A percentile compares a stretch with the other conserved stretches of the same genome.
Evolutionary conservation across 225 moss, liverwort and hornwort species (phyloP).

Genomic region (Pleurozium schreberi): DNA sequence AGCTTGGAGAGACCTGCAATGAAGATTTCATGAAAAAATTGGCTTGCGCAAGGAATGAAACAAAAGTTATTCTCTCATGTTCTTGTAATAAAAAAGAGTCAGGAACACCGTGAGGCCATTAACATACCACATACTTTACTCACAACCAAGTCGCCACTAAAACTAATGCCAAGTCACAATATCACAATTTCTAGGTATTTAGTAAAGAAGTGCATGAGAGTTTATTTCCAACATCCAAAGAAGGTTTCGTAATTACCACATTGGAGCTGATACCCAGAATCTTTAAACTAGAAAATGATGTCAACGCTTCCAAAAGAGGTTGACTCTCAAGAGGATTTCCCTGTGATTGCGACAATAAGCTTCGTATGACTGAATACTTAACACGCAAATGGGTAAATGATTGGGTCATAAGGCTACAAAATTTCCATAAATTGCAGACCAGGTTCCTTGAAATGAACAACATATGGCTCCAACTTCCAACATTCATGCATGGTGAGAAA

Average conservation of each 20-base stretch:
- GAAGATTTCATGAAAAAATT: not conserved
- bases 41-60: not conserved
- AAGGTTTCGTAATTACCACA: conserved; percentile 18
- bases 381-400: not conserved
- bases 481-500: not conserved
- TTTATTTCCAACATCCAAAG: not conserved
- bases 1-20: conserved; percentile 29
- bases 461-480: not conserved
- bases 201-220: not conserved
- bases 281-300: conserved; percentile 34
- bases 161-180: not conserved
- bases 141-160: not conserved
- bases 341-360: conserved; percentile 2
- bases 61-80: not conserved
- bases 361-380: not conserved
- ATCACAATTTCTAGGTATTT: not conserved
- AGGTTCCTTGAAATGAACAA: not conserved
- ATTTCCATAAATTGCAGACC: not conserved
- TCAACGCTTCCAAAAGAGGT: conserved; percentile 29
- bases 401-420: not conserved
- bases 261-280: conserved; percentile 51
- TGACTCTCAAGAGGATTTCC: conserved; percentile 53
- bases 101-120: not conserved
- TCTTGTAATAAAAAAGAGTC: not conserved
- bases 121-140: not conserved